Conservation (phyloP, 495 filamentous ascomycete species). For the Lasiosphaeria miniovina region DNA sequence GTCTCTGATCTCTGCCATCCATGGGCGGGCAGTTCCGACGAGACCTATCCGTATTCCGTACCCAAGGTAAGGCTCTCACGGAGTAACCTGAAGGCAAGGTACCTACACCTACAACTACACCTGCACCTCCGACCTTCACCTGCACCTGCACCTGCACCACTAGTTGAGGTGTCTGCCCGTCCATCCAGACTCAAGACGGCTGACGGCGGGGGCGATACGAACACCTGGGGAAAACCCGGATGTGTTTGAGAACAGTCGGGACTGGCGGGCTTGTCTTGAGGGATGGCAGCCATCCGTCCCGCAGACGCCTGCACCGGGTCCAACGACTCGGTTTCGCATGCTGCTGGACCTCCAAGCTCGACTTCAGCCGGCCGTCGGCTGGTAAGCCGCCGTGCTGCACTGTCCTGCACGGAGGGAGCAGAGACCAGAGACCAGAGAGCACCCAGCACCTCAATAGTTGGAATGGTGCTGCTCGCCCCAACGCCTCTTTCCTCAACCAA, state of each 20-base stretch:
- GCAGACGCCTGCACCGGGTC: slow-evolving; percentile 19
- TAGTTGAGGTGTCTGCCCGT: not conserved
- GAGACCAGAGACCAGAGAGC: too few relatives aligned
- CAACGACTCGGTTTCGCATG: slow-evolving; percentile 31
- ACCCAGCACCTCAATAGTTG: not conserved
- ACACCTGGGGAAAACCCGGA: slow-evolving; percentile 19
- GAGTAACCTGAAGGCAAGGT: too few relatives aligned
- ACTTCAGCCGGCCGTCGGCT: slow-evolving; percentile 26
- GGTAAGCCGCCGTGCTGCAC: slow-evolving; percentile 7
- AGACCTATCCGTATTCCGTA: too few relatives aligned
- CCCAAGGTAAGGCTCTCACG: too few relatives aligned
- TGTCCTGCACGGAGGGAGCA: not conserved
- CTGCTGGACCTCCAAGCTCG: slow-evolving; percentile 17
- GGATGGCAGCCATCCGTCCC: slow-evolving; percentile 18
- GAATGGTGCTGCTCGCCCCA: too few relatives aligned
- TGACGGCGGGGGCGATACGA: not conserved
- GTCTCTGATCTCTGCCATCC: too few relatives aligned
- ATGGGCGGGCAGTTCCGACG: too few relatives aligned
- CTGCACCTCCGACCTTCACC: not conserved
- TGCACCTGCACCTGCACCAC: not conserved
- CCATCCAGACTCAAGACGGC: not conserved
- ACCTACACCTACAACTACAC: too few relatives aligned
- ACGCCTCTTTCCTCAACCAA: too few relatives aligned
- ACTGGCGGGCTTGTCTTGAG: slow-evolving; percentile 2
- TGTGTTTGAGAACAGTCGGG: slow-evolving; percentile 27